Percentiles rank a stretch among this genome's conserved stretches.
phyloP scores from a whole-genome alignment of 2,329 filamentous ascomycete genomes.

The Fusarium compactum region DNA sequence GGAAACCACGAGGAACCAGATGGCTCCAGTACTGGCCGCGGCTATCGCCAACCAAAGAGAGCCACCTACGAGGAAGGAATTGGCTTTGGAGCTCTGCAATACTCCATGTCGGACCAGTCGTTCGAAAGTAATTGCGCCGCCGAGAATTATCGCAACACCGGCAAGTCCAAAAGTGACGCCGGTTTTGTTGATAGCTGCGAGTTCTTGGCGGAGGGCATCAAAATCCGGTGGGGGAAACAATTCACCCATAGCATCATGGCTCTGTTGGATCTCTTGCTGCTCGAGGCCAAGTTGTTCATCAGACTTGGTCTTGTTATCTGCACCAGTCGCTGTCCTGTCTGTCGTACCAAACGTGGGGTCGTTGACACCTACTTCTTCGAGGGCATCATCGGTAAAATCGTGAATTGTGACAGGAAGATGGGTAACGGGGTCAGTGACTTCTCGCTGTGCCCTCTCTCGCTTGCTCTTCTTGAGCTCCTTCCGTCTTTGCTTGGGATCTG shows the following conservation, averaged over 20 bases:
- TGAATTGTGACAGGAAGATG: constrained; percentile 76
- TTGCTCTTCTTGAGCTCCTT: constrained; percentile 62
- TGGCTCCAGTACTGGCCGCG: constrained; percentile 42
- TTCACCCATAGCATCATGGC: constrained; percentile 56
- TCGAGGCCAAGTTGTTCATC: constrained; percentile 55
- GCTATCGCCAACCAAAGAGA: constrained; percentile 47
- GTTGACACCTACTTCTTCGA: constrained; percentile 55
- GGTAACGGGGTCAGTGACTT: constrained; percentile 79
- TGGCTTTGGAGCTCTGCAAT: constrained; percentile 11
- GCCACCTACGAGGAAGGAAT: constrained; percentile 39
- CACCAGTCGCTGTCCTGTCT: constrained; percentile 55
- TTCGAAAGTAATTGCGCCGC: constrained; percentile 44
- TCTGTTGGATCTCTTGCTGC: constrained; percentile 51
- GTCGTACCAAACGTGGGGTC: constrained; percentile 52
- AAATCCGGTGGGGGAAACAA: constrained; percentile 64
- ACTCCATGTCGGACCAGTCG: constrained; percentile 34
- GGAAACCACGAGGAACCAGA: constrained; percentile 56
- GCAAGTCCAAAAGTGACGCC: constrained; percentile 55
- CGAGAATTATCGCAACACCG: constrained; percentile 51
- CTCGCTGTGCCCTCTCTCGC: constrained; percentile 61
- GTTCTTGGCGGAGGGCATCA: constrained; percentile 54
- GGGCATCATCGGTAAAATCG: constrained; percentile 74
- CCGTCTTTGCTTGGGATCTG: constrained; percentile 61
- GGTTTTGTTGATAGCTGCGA: constrained; percentile 49
- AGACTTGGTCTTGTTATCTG: constrained; percentile 55